These are phyloP conservation scores for Hemisphaericaspora xylanilytica DNA, from an alignment of 1,139 yeast species.

Conservation along the genomic window DNA sequence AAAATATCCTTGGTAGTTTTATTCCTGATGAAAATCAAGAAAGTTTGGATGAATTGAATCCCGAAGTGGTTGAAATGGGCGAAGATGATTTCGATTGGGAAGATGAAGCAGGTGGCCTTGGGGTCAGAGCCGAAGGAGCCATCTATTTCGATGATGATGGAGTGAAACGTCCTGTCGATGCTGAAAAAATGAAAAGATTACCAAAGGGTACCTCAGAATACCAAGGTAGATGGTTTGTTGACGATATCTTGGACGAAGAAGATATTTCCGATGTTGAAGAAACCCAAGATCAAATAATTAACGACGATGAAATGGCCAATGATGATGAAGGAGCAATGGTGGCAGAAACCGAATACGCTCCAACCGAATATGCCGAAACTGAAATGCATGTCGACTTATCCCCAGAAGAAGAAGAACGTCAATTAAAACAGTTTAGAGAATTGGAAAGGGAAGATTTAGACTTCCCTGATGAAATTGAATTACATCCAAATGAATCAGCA, in stretches of 20 bases:
- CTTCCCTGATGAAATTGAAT: constrained; percentile 93
- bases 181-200: constrained; percentile 40
- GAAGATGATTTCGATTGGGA: constrained; percentile 44
- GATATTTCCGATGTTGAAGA: constrained; percentile 33
- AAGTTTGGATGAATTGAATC: constrained; percentile 63
- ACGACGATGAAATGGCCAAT: constrained; percentile 24
- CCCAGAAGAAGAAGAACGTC: constrained; percentile 81
- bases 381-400: constrained; percentile 73
- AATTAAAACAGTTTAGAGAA: constrained; percentile 64
- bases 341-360: constrained; percentile 31
- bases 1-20: constrained; percentile 26
- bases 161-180: constrained; percentile 24
- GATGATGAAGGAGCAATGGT: constrained; percentile 43
- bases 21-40: constrained; percentile 59
- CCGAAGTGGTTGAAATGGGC: constrained; percentile 56
- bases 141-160: constrained; percentile 51
- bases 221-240: constrained; percentile 90
- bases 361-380: constrained; percentile 49
- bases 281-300: constrained; percentile 19
- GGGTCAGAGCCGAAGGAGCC: constrained; percentile 72
- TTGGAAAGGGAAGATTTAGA: constrained; percentile 81
- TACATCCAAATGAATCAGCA: constrained; percentile 73
- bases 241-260: constrained; percentile 44
- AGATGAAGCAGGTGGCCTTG: constrained; percentile 29
- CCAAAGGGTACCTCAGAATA: constrained; percentile 93